Conservation (phyloP, 2,329 filamentous ascomycete genomes). For the Trichoderma sp. region DNA sequence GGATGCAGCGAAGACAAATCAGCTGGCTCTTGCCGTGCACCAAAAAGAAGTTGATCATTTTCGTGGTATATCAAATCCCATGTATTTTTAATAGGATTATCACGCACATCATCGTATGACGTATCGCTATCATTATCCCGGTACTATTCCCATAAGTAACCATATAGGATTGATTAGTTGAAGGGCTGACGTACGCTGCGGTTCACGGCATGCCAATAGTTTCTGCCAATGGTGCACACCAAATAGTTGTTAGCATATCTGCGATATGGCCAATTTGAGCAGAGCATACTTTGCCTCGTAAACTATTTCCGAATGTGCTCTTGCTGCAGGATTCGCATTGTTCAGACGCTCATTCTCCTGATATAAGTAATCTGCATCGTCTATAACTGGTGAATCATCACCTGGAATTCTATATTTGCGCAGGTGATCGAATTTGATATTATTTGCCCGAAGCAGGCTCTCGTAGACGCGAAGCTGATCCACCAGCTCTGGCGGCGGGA, state of each 20-base stretch:
- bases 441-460: constrained; percentile 53
- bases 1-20: not conserved
- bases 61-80: not conserved
- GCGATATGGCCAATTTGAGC: not conserved
- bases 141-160: not conserved
- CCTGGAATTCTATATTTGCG: constrained; percentile 28
- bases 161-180: not conserved
- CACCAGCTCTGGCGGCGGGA: constrained; percentile 47
- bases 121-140: not conserved
- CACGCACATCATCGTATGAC: not conserved
- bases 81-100: not conserved
- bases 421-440: constrained; percentile 55
- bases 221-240: not conserved
- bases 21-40: not conserved
- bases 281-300: not conserved
- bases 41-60: not conserved
- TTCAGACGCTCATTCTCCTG: not conserved
- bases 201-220: not conserved
- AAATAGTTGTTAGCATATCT: not conserved
- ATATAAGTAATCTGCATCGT: not conserved
- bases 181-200: not conserved
- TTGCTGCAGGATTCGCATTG: not conserved
- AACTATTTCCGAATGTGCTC: not conserved
- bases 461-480: constrained; percentile 60
- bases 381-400: not conserved